Conservation (phyloP, 169 alveolate genomes). For the Cytauxzoon felis region DNA sequence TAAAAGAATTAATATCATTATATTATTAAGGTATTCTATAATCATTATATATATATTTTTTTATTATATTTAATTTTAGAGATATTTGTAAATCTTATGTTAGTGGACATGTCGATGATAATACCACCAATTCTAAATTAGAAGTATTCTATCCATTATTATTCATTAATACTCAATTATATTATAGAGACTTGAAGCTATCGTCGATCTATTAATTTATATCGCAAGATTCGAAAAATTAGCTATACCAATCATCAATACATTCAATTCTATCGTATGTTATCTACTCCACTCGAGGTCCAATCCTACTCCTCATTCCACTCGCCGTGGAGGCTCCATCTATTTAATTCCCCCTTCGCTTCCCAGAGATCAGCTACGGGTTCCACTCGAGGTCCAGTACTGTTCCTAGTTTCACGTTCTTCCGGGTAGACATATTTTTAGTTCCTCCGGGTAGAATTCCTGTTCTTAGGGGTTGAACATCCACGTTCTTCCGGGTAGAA, state of each 20-base stretch:
- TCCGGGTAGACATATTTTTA: too few species aligned
- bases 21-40: conserved; percentile 40
- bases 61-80: background rate
- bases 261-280: conserved; percentile 53
- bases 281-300: too few species aligned
- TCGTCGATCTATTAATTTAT: conserved; percentile 54
- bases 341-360: too few species aligned
- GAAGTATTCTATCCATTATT: background rate
- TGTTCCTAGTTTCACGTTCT: too few species aligned
- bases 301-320: too few species aligned
- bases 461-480: too few species aligned
- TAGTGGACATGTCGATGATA: conserved; percentile 27
- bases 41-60: background rate
- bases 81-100: conserved; percentile 52
- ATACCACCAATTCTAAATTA: conserved; percentile 14
- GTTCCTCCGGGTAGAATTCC: too few species aligned
- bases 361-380: too few species aligned
- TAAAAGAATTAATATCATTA: conserved; percentile 35
- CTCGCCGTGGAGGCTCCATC: too few species aligned
- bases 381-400: too few species aligned
- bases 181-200: conserved; percentile 43
- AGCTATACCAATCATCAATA: conserved; percentile 33
- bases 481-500: too few species aligned
- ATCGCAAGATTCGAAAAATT: conserved; percentile 53
- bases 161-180: too few species aligned